Percentiles rank a stretch among this genome's conserved stretches.
Evolutionary conservation across 148 eudicot genomes (phyloP).

Genomic region (Rhododendron griersonianum): DNA sequence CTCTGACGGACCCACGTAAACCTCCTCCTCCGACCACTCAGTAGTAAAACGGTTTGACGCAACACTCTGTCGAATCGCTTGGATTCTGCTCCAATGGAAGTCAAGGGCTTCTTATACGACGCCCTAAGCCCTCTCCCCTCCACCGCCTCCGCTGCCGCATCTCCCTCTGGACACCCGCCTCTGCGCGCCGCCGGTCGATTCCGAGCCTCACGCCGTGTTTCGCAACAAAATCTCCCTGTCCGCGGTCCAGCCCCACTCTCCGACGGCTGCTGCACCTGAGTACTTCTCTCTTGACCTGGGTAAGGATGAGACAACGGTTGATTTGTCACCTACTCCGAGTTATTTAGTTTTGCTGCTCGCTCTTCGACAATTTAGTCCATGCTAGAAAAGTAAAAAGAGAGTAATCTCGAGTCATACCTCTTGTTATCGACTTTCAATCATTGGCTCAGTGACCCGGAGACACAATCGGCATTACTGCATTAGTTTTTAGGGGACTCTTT

Average conservation of each 20-base stretch:
- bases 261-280: slow-evolving; percentile 38
- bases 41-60: too few relatives aligned
- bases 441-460: background rate
- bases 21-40: background rate
- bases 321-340: background rate
- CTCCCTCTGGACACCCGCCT: background rate
- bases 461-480: background rate
- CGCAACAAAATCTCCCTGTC: slow-evolving; percentile 58
- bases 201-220: slow-evolving; percentile 48
- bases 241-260: slow-evolving; percentile 11
- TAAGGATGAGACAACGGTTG: slow-evolving; percentile 7
- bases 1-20: too few relatives aligned
- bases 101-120: slow-evolving; percentile 44
- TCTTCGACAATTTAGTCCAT: background rate
- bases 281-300: slow-evolving; percentile 65
- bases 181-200: slow-evolving; percentile 17
- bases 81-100: slow-evolving; percentile 27
- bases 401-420: background rate
- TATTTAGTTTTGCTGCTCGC: background rate
- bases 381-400: background rate
- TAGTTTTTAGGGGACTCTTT: background rate
- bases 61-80: too few relatives aligned
- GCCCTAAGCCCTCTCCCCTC: slow-evolving; percentile 53
- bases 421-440: background rate
- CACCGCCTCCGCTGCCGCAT: slow-evolving; percentile 14